Percentiles rank a stretch among this genome's conserved stretches.
Evolutionary conservation across 2,329 filamentous ascomycete genomes (phyloP).

Genomic region (Pestalotiopsis sp.): DNA sequence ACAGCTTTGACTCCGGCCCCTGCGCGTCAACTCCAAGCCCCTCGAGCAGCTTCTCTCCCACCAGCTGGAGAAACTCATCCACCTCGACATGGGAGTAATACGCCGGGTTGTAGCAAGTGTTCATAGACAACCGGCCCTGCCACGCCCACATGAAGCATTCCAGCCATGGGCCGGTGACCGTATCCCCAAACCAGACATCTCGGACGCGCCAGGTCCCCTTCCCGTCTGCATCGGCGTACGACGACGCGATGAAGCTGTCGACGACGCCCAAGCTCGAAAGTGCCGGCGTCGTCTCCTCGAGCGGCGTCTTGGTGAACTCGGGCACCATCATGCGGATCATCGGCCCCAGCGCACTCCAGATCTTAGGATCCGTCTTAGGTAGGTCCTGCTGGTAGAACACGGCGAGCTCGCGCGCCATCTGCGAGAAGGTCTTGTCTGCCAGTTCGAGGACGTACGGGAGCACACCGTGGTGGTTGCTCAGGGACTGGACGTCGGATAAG

Average conservation of each 20-base stretch:
- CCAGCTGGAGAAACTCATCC: conserved; percentile 12
- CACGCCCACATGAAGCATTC: conserved; percentile 18
- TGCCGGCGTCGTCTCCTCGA: conserved; percentile 16
- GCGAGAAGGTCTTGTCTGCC: conserved; percentile 11
- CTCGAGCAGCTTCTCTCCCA: conserved; percentile 12
- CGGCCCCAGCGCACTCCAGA: conserved; percentile 16
- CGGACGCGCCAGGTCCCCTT: conserved; percentile 10
- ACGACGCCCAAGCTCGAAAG: conserved; percentile 15
- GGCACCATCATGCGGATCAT: conserved; percentile 16
- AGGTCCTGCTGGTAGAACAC: conserved; percentile 13
- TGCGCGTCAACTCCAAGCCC: conserved; percentile 3
- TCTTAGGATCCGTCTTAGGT: conserved; percentile 12
- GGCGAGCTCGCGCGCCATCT: conserved; percentile 12
- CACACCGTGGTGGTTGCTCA: conserved; percentile 16
- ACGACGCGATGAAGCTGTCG: conserved; percentile 13
- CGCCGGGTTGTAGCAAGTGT: conserved; percentile 14
- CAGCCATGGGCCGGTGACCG: conserved; percentile 15
- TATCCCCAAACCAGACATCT: conserved; percentile 14
- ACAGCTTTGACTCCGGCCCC: conserved; percentile 10
- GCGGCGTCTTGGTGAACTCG: conserved; percentile 12
- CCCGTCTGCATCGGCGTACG: conserved; percentile 10
- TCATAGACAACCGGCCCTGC: conserved; percentile 13
- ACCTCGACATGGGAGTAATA: conserved; percentile 14
- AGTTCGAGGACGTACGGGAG: conserved; percentile 12
- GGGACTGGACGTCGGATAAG: conserved; percentile 2